Evolutionary conservation across 306 rosid species (phyloP), one percentile per base, ranked within the genome.

Genomic region (Glycine tomentella): DNA sequence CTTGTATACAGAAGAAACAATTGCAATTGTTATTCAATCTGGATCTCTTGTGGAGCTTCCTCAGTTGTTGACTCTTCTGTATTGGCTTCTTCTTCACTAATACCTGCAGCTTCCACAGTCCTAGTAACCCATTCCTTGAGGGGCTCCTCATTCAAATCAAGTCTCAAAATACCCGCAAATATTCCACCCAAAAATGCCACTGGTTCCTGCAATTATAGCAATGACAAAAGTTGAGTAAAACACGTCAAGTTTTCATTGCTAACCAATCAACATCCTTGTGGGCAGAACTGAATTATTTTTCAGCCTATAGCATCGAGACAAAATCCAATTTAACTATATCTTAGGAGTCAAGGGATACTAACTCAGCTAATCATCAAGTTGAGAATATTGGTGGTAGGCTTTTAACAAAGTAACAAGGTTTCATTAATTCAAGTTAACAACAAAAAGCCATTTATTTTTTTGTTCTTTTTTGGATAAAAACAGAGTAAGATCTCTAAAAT

Each of bases 101-200:
- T 77, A 73, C 93, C 97, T 4, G 97, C 89, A 76, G 93, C 88
- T 84, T 95, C 97, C 15, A 66, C 93, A 6, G 97, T 95, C 85
- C 91, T 89, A 6, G 90, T 84, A 56, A 95, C 89, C 99, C 99
- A 95, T 86, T 95, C 97, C 84, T 87, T 90, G 11, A 93, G 92
- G 17, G 99, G 99, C 34, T 93, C 99, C 82, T 93, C 99, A 13
- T 90, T 92, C 89, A 95, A 86, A 85, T 93, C 97, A 36, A 93
- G 94, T 77, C 99, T 85, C 63, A 93, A 75, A 61, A 95, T 80
- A 14, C 99, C 98, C 0, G 99, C 98, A 82, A 95, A 91, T 51
- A 95, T 33, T 75, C 99, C 99, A 45, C 98, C 98, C 79, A 90
- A 75, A 87, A 95, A 93, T 9, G 99, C 97, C 65, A 95, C 93